Evolutionary conservation across 2,329 filamentous ascomycete genomes (phyloP), one percentile per base, ranked within the genome.

Genomic region (Fusarium sp.): DNA sequence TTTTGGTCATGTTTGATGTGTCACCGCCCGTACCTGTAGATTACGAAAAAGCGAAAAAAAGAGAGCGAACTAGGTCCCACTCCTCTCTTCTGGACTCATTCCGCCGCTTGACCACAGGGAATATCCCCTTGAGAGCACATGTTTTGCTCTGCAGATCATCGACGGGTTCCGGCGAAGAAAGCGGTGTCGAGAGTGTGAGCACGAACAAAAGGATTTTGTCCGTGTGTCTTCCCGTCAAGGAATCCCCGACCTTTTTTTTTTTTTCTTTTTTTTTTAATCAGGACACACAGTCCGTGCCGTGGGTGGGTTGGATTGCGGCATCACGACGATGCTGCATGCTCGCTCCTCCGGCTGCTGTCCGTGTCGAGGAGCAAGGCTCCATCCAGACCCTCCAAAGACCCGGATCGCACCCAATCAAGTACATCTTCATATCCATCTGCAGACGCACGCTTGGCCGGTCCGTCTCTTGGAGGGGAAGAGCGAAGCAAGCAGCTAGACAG

Each of bases 71-170:
- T 29, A 29, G 27, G 27, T 29, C 27, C 27, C 27, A 29, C 33
- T 7, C 20, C 62, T n/a, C 62, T n/a, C 29, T 54, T 24, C 43
- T 63, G 35, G 33, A 41, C 61, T 64, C 22, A 24, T 37, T 11
- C 43, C 59, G 43, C 41, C 59, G 56, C 59, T 37, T 64, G 45
- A 64, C 54, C 48, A 57, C 54, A 64, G 33, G 52, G 62, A 43
- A 45, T 11, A 43, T 35, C 59, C 64, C 57, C 27, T 69, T 62
- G 61, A 57, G 43, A 48, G 20, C 52, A 56, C 66, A 64, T 67
- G 72, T 62, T 62, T 61, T 45, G 37, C 52, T n/a, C 37, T 68
- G 72, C 71, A 74, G 75, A 75, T 78, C 76, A 69, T 68, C 62
- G 65, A 76, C 63, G 66, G 65, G 64, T 48, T 48, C 43, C 18